These are phyloP conservation scores for Stachybotrys chlorohalonatus DNA, from an alignment of 2,329 filamentous ascomycete genomes.

Conservation along the genomic window DNA sequence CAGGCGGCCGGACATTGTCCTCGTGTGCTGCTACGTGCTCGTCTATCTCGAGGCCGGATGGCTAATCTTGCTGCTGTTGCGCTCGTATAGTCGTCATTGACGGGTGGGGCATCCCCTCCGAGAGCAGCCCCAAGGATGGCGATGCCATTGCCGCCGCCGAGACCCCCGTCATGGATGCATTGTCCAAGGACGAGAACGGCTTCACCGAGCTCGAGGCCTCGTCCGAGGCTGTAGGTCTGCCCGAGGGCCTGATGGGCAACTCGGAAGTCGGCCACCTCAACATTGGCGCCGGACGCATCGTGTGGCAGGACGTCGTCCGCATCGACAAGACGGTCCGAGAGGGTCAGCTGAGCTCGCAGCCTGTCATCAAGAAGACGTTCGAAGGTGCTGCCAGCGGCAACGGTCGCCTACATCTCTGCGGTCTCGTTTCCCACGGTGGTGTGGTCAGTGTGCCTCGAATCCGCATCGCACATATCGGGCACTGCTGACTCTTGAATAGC, in stretches of 20 bases:
- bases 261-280: slow-evolving; percentile 98
- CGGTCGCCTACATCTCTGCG: slow-evolving; percentile 84
- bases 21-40: slow-evolving; percentile 41
- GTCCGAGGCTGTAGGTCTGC: slow-evolving; percentile 88
- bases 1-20: slow-evolving; percentile 25
- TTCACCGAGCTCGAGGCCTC: slow-evolving; percentile 93
- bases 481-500: slow-evolving; percentile 32
- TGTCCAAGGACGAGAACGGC: slow-evolving; percentile 72
- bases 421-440: slow-evolving; percentile 89
- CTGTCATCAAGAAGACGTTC: slow-evolving; percentile 69
- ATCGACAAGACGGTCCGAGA: slow-evolving; percentile 93
- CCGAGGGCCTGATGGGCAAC: slow-evolving; percentile 97
- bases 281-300: slow-evolving; percentile 93
- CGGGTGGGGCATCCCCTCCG: slow-evolving; percentile 86
- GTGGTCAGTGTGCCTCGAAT: slow-evolving; percentile 48
- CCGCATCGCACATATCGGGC: not conserved
- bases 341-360: slow-evolving; percentile 64
- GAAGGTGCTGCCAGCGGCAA: slow-evolving; percentile 76
- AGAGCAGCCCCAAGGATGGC: slow-evolving; percentile 73
- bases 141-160: slow-evolving; percentile 92
- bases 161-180: slow-evolving; percentile 90
- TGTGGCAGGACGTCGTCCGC: slow-evolving; percentile 97
- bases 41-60: slow-evolving; percentile 48
- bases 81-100: slow-evolving; percentile 82
- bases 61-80: slow-evolving; percentile 49